Evolutionary conservation across 805 yeast genomes (phyloP), one percentile per base, ranked within the genome.

Genomic region (Starmerella powellii): DNA sequence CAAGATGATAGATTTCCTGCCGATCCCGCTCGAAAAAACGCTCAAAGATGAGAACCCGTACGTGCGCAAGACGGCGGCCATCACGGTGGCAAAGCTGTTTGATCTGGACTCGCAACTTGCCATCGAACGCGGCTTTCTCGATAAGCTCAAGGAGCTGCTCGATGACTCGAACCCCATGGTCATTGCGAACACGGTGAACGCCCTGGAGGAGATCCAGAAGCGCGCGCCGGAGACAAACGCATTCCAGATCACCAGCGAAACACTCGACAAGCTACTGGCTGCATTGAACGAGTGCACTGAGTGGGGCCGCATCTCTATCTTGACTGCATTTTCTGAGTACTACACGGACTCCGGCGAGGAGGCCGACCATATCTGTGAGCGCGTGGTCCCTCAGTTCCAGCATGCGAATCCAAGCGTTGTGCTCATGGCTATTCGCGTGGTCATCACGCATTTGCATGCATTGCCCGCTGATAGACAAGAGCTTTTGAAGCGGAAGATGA

Each of bases 381-480:
- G 95, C 48, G 86, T 85, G 8, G 73, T 83, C 8, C 97, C 98
- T 12, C 97, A 91, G 63, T 72, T 88, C 56, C 98, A 88, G 65
- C 98, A 88, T 60, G 96, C 83, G 19, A 88, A 88, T 59, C 94
- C 98, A 0, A 83, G 95, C 3, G 97, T 91, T 17, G 96, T 91
- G 2, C 65, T 88, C 51, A 74, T 84, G 21, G 73, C 95, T 1
- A 76, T 91, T 48, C 84, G 86, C 56, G 85, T 82, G 2, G 75
- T 87, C 6, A 59, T 88, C 16, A 73, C 74, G 44, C 93, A 86
- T 57, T 50, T 61, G 46, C 51, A 55, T n/a, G 41, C 51, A 8
- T 58, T 61, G 37, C 47, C 61, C 3, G 43, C 43, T 20, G 56
- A 47, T 3, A 62, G 62, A 20, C 57, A 61, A 30, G 72, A 71